phyloP scores from a whole-genome alignment of 2,329 filamentous ascomycete species.

The Aureobasidium musti region DNA sequence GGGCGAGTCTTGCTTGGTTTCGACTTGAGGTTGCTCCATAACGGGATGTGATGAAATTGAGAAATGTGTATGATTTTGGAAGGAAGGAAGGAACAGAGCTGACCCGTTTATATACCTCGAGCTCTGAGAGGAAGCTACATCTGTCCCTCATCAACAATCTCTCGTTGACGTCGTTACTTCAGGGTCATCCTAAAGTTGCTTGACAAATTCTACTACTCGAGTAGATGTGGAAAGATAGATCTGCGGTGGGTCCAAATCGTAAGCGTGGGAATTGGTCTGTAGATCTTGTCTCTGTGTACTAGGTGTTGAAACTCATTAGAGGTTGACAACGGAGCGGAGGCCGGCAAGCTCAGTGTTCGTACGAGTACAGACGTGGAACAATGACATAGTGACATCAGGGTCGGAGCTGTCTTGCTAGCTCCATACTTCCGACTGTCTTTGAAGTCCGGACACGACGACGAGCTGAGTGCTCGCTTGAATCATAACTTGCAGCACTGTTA shows the following conservation, averaged over 20 bases:
- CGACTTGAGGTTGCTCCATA: conserved; percentile 11
- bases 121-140: neutral
- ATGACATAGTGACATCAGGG: conserved; percentile 14
- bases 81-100: neutral
- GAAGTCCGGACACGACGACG: neutral
- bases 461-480: neutral
- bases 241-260: conserved; percentile 11
- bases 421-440: neutral
- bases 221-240: neutral
- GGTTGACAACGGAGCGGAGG: neutral
- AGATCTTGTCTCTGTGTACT: neutral
- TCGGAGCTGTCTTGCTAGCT: conserved; percentile 7
- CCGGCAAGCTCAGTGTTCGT: neutral
- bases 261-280: conserved; percentile 2
- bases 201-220: conserved; percentile 20
- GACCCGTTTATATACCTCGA: neutral
- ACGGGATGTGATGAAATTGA: neutral
- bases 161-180: conserved; percentile 7
- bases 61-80: too few species aligned
- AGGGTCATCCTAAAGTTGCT: neutral
- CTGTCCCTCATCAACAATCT: neutral
- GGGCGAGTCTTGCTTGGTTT: conserved; percentile 13
- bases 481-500: neutral
- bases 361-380: neutral
- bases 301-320: neutral